phyloP scores from a whole-genome alignment of 495 filamentous ascomycete species.

The Arthonia radiata region DNA sequence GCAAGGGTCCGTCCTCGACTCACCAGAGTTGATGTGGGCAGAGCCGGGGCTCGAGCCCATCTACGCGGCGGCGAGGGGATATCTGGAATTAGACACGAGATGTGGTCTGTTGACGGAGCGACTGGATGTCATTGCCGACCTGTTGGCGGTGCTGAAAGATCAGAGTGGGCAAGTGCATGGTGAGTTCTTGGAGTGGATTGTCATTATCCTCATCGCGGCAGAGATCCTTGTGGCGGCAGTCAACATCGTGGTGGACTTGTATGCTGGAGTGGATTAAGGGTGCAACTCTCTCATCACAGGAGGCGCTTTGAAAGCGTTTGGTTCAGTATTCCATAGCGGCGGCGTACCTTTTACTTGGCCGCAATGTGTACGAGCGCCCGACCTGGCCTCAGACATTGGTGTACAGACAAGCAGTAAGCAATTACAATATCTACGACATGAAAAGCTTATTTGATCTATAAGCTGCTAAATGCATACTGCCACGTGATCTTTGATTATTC shows the following conservation, averaged over 20 bases:
- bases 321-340: too few relatives aligned
- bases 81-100: conserved; percentile 92
- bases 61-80: conserved; percentile 81
- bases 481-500: too few relatives aligned
- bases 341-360: too few relatives aligned
- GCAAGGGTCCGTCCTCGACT: conserved; percentile 90
- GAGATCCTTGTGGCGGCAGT: conserved; percentile 87
- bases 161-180: conserved; percentile 92
- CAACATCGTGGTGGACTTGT: conserved; percentile 88
- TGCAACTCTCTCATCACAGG: too few relatives aligned
- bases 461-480: too few relatives aligned
- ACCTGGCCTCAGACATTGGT: too few relatives aligned
- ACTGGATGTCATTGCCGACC: conserved; percentile 78
- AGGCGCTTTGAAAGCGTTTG: too few relatives aligned
- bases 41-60: conserved; percentile 90
- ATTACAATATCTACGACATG: too few relatives aligned
- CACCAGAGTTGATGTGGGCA: conserved; percentile 93
- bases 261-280: conserved; percentile 38
- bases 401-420: too few relatives aligned
- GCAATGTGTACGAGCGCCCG: too few relatives aligned
- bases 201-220: conserved; percentile 85
- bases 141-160: conserved; percentile 84
- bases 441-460: too few relatives aligned
- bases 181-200: conserved; percentile 90
- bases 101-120: conserved; percentile 77